Conservation (phyloP, 306 rosid species). For the Styphnolobium japonicum region DNA sequence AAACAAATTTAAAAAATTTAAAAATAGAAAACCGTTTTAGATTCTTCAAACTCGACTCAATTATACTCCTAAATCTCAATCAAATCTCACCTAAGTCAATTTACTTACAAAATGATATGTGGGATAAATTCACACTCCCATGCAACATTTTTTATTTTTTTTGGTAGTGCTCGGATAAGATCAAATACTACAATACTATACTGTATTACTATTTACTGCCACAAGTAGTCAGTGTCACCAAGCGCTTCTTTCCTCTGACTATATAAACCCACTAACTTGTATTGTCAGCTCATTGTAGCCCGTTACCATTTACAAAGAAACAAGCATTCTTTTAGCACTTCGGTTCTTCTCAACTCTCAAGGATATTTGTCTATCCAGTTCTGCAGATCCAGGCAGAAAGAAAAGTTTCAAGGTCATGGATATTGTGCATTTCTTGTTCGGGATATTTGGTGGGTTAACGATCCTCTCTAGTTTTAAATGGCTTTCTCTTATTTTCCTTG, state of each 20-base stretch:
- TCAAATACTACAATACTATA: conserved; percentile 8
- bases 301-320: conserved; percentile 22
- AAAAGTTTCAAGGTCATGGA: conserved; percentile 43
- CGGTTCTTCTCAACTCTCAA: background rate
- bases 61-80: too few relatives aligned
- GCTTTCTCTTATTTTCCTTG: background rate
- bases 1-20: too few relatives aligned
- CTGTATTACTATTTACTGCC: conserved; percentile 8
- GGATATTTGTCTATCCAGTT: background rate
- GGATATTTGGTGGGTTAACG: conserved; percentile 67
- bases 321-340: background rate
- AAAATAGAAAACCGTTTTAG: too few relatives aligned
- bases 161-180: too few relatives aligned
- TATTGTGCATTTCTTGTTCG: conserved; percentile 62
- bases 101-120: too few relatives aligned
- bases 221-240: too few relatives aligned
- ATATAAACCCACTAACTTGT: conserved; percentile 27
- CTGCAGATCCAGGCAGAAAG: background rate
- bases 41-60: too few relatives aligned
- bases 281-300: background rate
- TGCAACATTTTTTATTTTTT: too few relatives aligned
- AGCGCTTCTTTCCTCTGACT: conserved; percentile 10
- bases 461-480: background rate
- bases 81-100: too few relatives aligned
- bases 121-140: too few relatives aligned